Conservation (phyloP, 2,329 filamentous ascomycete genomes). For the Trichophyton rubrum region DNA sequence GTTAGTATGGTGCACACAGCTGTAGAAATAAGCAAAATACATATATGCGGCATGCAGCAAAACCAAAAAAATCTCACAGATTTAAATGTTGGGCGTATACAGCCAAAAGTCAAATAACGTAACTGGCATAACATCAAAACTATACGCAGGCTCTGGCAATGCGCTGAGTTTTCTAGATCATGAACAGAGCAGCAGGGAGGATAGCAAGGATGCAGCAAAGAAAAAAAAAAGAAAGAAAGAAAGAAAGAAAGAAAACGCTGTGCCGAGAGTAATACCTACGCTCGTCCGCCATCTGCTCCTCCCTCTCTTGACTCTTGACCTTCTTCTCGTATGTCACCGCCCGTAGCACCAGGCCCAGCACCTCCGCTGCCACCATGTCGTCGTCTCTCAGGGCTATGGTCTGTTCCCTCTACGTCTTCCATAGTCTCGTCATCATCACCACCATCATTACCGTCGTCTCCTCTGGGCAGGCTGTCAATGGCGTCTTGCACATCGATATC, state of each 20-base stretch:
- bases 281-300: constrained; percentile 92
- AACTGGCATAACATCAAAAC: constrained; percentile 2
- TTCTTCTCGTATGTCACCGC: constrained; percentile 82
- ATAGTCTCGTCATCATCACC: constrained; percentile 61
- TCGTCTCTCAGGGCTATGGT: constrained; percentile 43
- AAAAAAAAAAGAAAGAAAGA: no score
- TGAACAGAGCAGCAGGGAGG: background rate
- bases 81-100: background rate
- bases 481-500: constrained; percentile 68
- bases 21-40: background rate
- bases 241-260: background rate
- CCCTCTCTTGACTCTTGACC: constrained; percentile 80
- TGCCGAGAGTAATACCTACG: constrained; percentile 65
- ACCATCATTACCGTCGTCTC: constrained; percentile 35
- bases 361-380: constrained; percentile 57
- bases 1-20: background rate
- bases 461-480: constrained; percentile 50
- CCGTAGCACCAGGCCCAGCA: constrained; percentile 74
- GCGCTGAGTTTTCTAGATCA: background rate
- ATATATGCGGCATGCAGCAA: background rate
- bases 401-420: constrained; percentile 58
- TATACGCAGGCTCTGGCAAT: background rate
- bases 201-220: constrained; percentile 8
- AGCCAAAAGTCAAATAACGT: background rate
- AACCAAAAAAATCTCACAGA: background rate